phyloP scores from a whole-genome alignment of 495 filamentous ascomycete genomes.

The Penicillium dipodomyicola region DNA sequence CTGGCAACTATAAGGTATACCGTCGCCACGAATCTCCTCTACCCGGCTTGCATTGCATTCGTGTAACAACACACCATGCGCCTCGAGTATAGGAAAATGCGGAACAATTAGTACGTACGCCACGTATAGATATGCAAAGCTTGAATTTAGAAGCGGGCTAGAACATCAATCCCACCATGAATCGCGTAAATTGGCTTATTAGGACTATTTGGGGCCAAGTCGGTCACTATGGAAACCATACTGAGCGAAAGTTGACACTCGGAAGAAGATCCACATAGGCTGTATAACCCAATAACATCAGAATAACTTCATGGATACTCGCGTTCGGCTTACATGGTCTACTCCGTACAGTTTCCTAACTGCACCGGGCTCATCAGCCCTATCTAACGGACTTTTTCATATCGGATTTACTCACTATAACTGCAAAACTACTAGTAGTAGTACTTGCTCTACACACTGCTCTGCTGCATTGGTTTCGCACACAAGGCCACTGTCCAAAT shows the following conservation, averaged over 20 bases:
- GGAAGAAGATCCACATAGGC: background rate
- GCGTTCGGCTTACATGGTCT: background rate
- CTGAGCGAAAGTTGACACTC: background rate
- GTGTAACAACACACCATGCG: background rate
- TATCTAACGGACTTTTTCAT: background rate
- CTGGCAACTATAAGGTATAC: background rate
- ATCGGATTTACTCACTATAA: background rate
- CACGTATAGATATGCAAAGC: background rate
- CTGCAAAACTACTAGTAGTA: background rate
- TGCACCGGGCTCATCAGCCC: background rate
- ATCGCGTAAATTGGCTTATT: background rate
- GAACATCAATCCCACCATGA: background rate
- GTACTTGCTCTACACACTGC: constrained; percentile 66
- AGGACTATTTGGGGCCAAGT: background rate
- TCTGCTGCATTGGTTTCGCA: constrained; percentile 82
- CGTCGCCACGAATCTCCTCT: background rate
- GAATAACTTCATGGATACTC: background rate
- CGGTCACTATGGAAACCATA: background rate
- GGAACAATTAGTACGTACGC: background rate
- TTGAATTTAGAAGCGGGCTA: background rate
- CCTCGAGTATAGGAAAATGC: background rate
- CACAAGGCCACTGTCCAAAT: constrained; percentile 81
- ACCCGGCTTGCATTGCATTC: background rate
- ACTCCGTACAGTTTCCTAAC: too few relatives aligned
- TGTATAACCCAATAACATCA: background rate